Evolutionary conservation across 225 moss, liverwort and hornwort species (phyloP), one percentile per base, ranked within the genome.

Genomic region (Rhytidiadelphus loreus): DNA sequence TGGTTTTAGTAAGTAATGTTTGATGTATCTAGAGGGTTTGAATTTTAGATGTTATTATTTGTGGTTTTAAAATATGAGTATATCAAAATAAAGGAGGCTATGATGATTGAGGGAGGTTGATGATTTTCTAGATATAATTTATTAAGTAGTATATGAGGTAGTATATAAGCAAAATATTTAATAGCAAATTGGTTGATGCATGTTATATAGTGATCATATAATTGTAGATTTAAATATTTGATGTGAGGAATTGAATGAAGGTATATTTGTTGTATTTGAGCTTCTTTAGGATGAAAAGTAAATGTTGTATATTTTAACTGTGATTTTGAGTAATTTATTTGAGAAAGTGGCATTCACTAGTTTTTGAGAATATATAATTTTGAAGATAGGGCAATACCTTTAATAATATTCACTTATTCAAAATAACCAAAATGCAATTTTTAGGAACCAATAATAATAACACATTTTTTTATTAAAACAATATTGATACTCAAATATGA

Each of bases 61-160:
- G 7, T 25, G 41, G 0, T 13, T 39, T 41, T 41, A 41, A 70
- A 15, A 1, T 14, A 41, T 41, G 8, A 70, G 1, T 25, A 1
- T 5, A 41, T 15, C 8, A 41, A 25, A 8, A 41, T n/a, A n/a
- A 14, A 22, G 4, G 7, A 2, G 8, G 2, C 0, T 25, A 0
- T 8, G 3, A 41, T 43, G 2, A 70, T 39, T n/a, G 23, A 71
- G 5, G 8, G 26, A 71, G 7, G 3, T 71, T 43, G 26, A 26
- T 43, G 43, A 25, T 43, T 71, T 70, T 25, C 0, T 15, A 41
- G 3, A 43, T 9, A 43, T 24, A 14, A 71, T 71, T 43, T 43
- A 39, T 69, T 25, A 24, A 39, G 3, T 13, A 69, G 1, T 41
- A 16, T 71, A 71, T 15, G 15, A 71, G 3, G 3, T 13, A 69